Evolutionary conservation across 306 rosid genomes (phyloP).

Genomic region (Prunus persica): DNA sequence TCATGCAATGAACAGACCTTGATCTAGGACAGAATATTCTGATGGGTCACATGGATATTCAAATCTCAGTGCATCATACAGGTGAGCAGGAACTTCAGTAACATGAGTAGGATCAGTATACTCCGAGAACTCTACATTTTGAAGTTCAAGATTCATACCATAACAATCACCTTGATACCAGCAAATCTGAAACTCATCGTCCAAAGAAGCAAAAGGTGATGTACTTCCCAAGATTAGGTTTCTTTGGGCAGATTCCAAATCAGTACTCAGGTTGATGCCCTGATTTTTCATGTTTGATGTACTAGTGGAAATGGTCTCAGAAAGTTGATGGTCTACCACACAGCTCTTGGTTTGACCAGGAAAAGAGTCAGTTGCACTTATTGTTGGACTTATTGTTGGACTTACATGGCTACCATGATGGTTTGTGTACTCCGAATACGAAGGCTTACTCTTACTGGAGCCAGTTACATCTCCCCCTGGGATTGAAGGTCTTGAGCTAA

Average conservation of each 20-base stretch:
- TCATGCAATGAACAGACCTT: slow-evolving; percentile 75
- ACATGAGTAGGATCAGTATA: slow-evolving; percentile 51
- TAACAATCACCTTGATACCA: slow-evolving; percentile 51
- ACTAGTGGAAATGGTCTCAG: slow-evolving; percentile 43
- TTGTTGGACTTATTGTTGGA: slow-evolving; percentile 38
- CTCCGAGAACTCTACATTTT: slow-evolving; percentile 50
- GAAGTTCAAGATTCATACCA: slow-evolving; percentile 50
- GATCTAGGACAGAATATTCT: slow-evolving; percentile 63
- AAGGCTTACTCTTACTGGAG: slow-evolving; percentile 43
- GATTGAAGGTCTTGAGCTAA: slow-evolving; percentile 41
- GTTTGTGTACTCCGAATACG: slow-evolving; percentile 43
- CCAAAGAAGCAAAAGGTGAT: slow-evolving; percentile 42
- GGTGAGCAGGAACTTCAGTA: slow-evolving; percentile 53
- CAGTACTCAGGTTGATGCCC: slow-evolving; percentile 42
- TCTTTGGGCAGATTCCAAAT: slow-evolving; percentile 45
- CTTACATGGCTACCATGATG: slow-evolving; percentile 32
- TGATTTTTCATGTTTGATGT: slow-evolving; percentile 48
- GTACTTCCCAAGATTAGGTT: slow-evolving; percentile 48
- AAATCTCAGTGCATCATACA: slow-evolving; percentile 50
- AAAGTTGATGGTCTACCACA: slow-evolving; percentile 37
- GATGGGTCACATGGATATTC: slow-evolving; percentile 46
- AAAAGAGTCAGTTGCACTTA: slow-evolving; percentile 40
- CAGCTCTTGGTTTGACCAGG: slow-evolving; percentile 45
- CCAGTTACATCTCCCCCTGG: slow-evolving; percentile 36
- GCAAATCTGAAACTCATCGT: slow-evolving; percentile 54